phyloP scores from a whole-genome alignment of 2,329 filamentous ascomycete genomes.

The Microcera coccophila region DNA sequence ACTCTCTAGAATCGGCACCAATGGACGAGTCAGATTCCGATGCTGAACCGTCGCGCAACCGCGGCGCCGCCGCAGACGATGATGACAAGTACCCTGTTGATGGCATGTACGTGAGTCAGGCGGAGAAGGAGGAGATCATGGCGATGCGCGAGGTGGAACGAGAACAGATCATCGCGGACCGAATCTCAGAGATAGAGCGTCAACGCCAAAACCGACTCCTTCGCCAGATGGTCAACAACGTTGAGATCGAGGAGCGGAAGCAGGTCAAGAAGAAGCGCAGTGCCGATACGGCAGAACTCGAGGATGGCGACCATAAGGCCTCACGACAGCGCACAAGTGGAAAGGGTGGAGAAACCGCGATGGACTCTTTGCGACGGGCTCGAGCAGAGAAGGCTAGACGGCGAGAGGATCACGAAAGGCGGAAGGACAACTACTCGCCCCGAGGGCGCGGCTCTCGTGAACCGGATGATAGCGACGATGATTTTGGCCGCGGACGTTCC shows the following conservation, averaged over 20 bases:
- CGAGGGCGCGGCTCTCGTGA: slow-evolving; percentile 41
- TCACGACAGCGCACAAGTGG: slow-evolving; percentile 61
- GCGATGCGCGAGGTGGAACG: slow-evolving; percentile 84
- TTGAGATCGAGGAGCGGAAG: slow-evolving; percentile 58
- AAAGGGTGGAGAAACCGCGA: slow-evolving; percentile 49
- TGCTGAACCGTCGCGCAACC: slow-evolving; percentile 43
- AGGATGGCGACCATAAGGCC: slow-evolving; percentile 70
- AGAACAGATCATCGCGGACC: slow-evolving; percentile 84
- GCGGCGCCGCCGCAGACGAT: slow-evolving; percentile 46
- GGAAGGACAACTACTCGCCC: slow-evolving; percentile 49
- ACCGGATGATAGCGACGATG: slow-evolving; percentile 69
- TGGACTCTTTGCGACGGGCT: slow-evolving; percentile 64
- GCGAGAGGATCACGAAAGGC: slow-evolving; percentile 54
- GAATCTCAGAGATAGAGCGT: slow-evolving; percentile 75
- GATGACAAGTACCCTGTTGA: slow-evolving; percentile 78
- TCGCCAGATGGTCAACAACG: slow-evolving; percentile 68
- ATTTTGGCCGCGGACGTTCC: slow-evolving; percentile 62
- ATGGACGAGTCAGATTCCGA: slow-evolving; percentile 85
- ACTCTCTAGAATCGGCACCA: slow-evolving; percentile 74
- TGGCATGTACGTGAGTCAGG: slow-evolving; percentile 71
- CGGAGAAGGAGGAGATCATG: slow-evolving; percentile 76
- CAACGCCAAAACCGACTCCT: slow-evolving; percentile 79
- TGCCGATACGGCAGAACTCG: slow-evolving; percentile 71
- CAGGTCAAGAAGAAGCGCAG: slow-evolving; percentile 66
- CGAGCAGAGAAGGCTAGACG: slow-evolving; percentile 56